Evolutionary conservation across 805 yeast genomes (phyloP).

Genomic region (Yamadazyma phyllophila): DNA sequence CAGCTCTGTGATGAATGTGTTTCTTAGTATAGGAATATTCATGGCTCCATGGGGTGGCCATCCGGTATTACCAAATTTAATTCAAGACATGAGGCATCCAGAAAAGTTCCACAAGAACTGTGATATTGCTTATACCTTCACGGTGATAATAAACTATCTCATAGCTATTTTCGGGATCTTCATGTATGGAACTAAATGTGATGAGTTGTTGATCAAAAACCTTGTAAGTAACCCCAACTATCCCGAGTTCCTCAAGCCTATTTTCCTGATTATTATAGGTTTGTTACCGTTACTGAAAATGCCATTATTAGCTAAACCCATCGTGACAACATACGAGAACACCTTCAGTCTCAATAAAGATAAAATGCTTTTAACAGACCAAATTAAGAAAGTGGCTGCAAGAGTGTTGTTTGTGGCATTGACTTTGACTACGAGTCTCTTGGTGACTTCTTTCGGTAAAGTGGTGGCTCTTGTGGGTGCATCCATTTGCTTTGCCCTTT

Average conservation of each 20-base stretch:
- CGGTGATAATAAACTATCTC: constrained; percentile 55
- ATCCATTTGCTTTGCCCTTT: constrained; percentile 41
- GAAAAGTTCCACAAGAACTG: constrained; percentile 52
- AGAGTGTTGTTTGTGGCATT: constrained; percentile 25
- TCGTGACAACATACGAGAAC: constrained; percentile 37
- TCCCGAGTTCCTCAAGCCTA: constrained; percentile 51
- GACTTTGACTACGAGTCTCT: constrained; percentile 23
- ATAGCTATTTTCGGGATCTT: constrained; percentile 68
- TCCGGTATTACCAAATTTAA: constrained; percentile 73
- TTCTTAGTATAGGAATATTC: constrained; percentile 60
- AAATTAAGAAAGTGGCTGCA: constrained; percentile 4
- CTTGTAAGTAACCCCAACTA: constrained; percentile 65
- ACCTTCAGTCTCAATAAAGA: constrained; percentile 14
- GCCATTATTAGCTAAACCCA: constrained; percentile 39
- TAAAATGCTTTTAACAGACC: neutral
- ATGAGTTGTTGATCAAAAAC: constrained; percentile 77
- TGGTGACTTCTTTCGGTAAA: constrained; percentile 39
- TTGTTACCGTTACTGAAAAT: constrained; percentile 40
- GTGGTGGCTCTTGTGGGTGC: constrained; percentile 42
- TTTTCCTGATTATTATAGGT: constrained; percentile 34
- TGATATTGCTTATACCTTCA: constrained; percentile 54
- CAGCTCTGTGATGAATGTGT: constrained; percentile 26
- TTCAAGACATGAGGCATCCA: constrained; percentile 70
- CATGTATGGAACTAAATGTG: constrained; percentile 72
- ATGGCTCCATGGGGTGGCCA: constrained; percentile 88